Evolutionary conservation across 2,329 filamentous ascomycete species (phyloP), one percentile per base, ranked within the genome.

Genomic region (Corynespora cassiicola): DNA sequence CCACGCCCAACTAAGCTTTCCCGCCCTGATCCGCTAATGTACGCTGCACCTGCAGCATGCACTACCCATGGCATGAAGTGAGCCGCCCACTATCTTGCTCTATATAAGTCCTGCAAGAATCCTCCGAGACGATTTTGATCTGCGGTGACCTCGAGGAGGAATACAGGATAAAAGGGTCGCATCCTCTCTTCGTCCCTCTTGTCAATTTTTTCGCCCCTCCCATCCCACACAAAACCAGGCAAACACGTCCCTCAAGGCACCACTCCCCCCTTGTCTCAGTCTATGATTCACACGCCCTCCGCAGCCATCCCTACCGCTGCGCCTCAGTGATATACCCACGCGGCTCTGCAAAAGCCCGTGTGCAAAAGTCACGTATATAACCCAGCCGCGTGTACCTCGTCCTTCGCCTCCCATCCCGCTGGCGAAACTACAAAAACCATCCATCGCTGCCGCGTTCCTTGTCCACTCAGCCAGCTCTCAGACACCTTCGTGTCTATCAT

Each of bases 1-100:
- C 52, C 41, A 55, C 42, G 45, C 61, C 50, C 50, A 58, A 54
- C 61, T 59, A 66, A 65, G 63, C 63, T 65, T 66, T 59, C 54
- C 42, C 57, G 50, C 50, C 50, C 50, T 52, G 50, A 45, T 62
- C 58, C 58, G 57, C 62, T 66, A 66, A 58, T 53, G 58, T 58
- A 55, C 52, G 52, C 55, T 56, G 53, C 54, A 57, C 36, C 35
- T 50, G 43, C 54, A 45, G 46, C 48, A 43, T 39, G 41, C 48
- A 44, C 45, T 18, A 43, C 42, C 42, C 41, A 40, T 44, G 55
- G 48, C 51, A 51, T 47, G 42, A 39, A 36, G 30, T 47, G 47
- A 51, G 42, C 43, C 39, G 37, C 49, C 32, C 27, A 40, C 46
- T 34, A 33, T 52, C 41, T 24, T 46, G 40, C 31, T 55, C 42